phyloP scores from a whole-genome alignment of 305 asterid species.

The Plantago lanceolata region DNA sequence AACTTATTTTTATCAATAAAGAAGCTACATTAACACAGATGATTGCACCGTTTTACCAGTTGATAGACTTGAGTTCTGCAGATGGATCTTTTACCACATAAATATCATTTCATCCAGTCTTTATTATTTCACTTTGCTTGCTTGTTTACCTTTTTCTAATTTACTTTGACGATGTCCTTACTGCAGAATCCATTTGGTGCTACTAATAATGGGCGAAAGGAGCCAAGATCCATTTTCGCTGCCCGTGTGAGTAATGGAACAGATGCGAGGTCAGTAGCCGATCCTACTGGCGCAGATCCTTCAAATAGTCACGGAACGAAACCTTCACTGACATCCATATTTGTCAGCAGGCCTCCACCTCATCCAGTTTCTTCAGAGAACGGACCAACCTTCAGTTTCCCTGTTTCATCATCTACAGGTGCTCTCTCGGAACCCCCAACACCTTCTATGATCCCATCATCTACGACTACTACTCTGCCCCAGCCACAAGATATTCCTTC shows the following conservation, averaged over 20 bases:
- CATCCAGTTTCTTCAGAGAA: slow-evolving; percentile 37
- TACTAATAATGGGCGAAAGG: slow-evolving; percentile 30
- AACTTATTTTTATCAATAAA: no score
- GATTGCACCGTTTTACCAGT: neutral
- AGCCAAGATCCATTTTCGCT: slow-evolving; percentile 28
- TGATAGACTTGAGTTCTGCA: slow-evolving; percentile 4
- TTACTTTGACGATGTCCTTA: slow-evolving; percentile 15
- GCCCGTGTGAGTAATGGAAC: slow-evolving; percentile 41
- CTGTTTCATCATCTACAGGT: slow-evolving; percentile 52
- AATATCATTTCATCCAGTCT: neutral
- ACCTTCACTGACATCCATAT: slow-evolving; percentile 51
- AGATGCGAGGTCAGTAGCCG: slow-evolving; percentile 26
- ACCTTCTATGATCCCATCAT: slow-evolving; percentile 63
- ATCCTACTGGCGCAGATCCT: slow-evolving; percentile 28
- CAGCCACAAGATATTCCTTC: slow-evolving; percentile 47
- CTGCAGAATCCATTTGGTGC: slow-evolving; percentile 42
- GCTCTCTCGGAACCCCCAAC: slow-evolving; percentile 75
- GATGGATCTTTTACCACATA: neutral
- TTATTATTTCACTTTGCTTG: slow-evolving; percentile 1
- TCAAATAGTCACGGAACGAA: slow-evolving; percentile 42
- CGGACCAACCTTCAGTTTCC: slow-evolving; percentile 67
- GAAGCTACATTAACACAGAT: neutral
- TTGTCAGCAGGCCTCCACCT: slow-evolving; percentile 41
- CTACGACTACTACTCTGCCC: slow-evolving; percentile 30
- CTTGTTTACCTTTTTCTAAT: neutral